phyloP scores from a whole-genome alignment of 2,329 filamentous ascomycete species.

The Elsinoe arachidis region DNA sequence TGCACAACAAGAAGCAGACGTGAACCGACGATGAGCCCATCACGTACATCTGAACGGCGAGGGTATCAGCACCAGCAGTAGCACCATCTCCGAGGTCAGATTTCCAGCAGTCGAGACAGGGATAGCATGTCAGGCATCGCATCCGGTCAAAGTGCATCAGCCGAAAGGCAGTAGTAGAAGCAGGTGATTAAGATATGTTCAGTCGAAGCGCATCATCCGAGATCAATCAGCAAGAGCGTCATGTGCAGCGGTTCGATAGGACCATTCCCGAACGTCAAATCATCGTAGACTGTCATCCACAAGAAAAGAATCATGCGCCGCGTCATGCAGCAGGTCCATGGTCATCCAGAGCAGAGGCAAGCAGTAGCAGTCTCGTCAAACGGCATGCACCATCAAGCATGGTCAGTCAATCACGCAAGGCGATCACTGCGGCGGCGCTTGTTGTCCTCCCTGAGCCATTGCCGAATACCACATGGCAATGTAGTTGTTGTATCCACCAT shows the following conservation, averaged over 20 bases:
- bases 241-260: neutral
- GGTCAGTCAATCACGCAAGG: constrained; percentile 9
- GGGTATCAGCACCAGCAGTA: no score
- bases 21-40: no score
- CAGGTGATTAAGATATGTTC: neutral
- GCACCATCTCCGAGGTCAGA: no score
- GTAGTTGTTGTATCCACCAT: constrained; percentile 76
- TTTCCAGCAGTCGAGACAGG: no score
- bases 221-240: neutral
- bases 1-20: no score
- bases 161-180: neutral
- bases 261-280: neutral
- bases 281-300: neutral
- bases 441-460: constrained; percentile 33
- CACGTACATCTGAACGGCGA: no score
- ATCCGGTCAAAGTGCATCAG: neutral
- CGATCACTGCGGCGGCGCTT: constrained; percentile 14
- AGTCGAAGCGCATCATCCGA: neutral
- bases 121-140: neutral
- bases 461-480: constrained; percentile 74
- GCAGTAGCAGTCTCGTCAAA: neutral
- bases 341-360: neutral
- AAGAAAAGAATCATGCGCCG: neutral
- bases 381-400: neutral
- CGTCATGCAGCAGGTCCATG: neutral